Base-by-base conservation (phyloP, 495 filamentous ascomycete genomes). In the Trichoderma reesei region DNA sequence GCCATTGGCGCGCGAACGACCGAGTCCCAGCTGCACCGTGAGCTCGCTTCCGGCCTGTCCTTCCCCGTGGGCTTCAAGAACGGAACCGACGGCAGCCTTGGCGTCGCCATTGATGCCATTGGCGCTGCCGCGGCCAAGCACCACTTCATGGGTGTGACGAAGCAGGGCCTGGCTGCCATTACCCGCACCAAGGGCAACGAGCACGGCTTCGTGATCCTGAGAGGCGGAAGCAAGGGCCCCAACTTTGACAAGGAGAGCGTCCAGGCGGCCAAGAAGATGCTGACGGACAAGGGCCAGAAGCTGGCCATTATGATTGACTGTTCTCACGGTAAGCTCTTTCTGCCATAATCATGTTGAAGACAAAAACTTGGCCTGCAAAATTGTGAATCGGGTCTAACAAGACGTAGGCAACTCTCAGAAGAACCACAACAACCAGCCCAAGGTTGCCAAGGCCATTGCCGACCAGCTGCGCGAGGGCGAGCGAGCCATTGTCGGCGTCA, bases 61-160 rank as follows among this genome's bases (percentile, higher is more conserved):
- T 98, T 97, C 86, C 94, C 94, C 5, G 92, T 98, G 61, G 94
- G 94, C 14, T 98, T 96, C 88, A 98, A 98, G 85, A 98, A 98
- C 73, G 95, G 94, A 59, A 98, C 94, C 38, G 94, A 98, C 71
- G 94, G 94, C n/a, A 90, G 88, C 70, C 76, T 98, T 61, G 85
- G 83, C 31, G 93, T 98, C n/a, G 92, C 93, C 46, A 93, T 98
- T 67, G 94, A 98, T 71, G 94, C 94, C 56, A 95, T 97, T 66
- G 92, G 95, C 63, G 87, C 91, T 8, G 94, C 94, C 3, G 88
- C 90, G 38, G 86, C 92, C 65, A 89, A 89, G 69, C 94, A 98
- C 77, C 91, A 95, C 76, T 98, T 98, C 82, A 91, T 98, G 82
- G 93, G 93, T 74, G 95, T 98, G 48, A 98, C 95, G n/a, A 98